Evolutionary conservation across 345 rosid genomes (phyloP), one percentile per base, ranked within the genome.

Genomic region (Gossypium sturtianum): DNA sequence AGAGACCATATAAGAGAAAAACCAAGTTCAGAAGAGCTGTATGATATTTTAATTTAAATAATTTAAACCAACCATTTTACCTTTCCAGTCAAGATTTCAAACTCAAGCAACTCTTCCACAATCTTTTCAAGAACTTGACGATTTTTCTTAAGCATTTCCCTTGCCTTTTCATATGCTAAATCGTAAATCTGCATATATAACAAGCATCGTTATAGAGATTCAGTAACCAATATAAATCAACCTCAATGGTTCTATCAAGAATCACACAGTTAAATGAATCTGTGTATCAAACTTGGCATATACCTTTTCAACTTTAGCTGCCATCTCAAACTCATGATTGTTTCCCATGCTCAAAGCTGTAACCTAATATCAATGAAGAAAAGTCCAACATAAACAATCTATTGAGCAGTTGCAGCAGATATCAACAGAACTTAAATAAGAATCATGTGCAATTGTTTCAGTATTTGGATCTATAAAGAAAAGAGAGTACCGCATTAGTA

Each of bases 291-390:
- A 65, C 59, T 44, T 22, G 80, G 27, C 34, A 70, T 73, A 15
- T 83, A 84, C 98, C 97, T 90, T 86, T 85, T 90, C 97, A 73
- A 91, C 97, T 86, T 91, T 94, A 79, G 86, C 76, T 23, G 98
- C 98, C 86, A 91, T 88, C 80, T 89, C 98, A 76, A 83, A 86
- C 80, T 93, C 94, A 68, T 91, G 87, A 78, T 84, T 83, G 82
- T 87, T 87, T 61, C 98, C 98, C 94, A 90, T 86, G 83, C 97
- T 91, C 83, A 93, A 80, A 81, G 94, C 89, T 59, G 89, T 85
- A 77, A 73, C 85, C 98, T 91, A 78, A 25, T 65, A 56, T 53
- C 79, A 73, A 71, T 69, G 75, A 71, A 73, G 15, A 63, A 79
- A 71, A 34, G 63, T 68, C 62, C 71, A 54, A 56, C 53, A 34